Conservation (phyloP, 352 stramenopile genomes). For the Phytopythium boreale region DNA sequence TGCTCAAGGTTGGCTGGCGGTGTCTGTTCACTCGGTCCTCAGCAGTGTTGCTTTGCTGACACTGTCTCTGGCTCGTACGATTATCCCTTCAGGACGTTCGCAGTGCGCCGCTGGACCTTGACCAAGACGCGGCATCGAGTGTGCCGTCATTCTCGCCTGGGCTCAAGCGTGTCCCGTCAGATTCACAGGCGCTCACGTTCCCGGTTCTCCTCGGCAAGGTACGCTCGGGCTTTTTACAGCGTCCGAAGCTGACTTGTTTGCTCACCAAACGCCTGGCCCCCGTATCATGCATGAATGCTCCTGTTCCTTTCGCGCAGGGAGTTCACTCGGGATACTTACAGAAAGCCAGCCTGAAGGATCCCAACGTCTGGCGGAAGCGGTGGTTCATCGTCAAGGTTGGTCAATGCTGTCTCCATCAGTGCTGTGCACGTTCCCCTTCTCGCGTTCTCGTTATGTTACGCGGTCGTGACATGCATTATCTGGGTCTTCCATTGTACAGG, state of each 20-base stretch:
- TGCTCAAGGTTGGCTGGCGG: constrained; percentile 56
- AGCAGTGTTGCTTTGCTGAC: neutral
- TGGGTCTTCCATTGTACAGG: constrained; percentile 12
- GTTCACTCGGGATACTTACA: constrained; percentile 78
- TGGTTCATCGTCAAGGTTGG: constrained; percentile 84
- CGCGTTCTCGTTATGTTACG: too few relatives aligned
- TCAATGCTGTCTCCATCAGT: neutral
- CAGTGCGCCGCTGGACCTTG: constrained; percentile 66
- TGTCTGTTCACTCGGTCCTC: neutral
- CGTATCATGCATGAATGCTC: too few relatives aligned
- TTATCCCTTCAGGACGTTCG: constrained; percentile 47
- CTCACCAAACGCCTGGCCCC: neutral
- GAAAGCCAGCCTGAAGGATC: constrained; percentile 75
- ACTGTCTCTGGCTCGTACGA: neutral
- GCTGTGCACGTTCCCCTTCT: too few relatives aligned
- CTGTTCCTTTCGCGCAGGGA: constrained; percentile 23
- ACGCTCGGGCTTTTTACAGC: constrained; percentile 4
- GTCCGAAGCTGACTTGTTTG: neutral
- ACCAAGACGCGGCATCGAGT: constrained; percentile 33
- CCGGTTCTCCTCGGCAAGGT: constrained; percentile 74
- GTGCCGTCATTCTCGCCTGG: constrained; percentile 11
- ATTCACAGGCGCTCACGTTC: constrained; percentile 56
- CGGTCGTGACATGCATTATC: neutral
- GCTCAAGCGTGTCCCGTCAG: constrained; percentile 15
- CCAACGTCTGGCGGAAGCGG: constrained; percentile 77